Conservation (phyloP, 2,329 filamentous ascomycete species). For the Xylaria sp. region DNA sequence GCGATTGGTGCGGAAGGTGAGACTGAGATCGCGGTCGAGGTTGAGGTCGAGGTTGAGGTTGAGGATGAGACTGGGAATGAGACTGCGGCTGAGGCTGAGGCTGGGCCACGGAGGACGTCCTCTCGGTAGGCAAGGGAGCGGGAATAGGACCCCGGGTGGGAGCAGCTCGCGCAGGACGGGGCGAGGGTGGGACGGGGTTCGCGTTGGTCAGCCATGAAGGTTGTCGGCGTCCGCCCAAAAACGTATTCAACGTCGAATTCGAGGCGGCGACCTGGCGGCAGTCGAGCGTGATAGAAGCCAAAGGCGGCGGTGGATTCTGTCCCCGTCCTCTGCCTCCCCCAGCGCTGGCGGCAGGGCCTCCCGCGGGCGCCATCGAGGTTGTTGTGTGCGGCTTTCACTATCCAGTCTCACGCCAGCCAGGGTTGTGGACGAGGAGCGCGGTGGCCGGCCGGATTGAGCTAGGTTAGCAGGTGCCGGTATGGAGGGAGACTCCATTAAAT, state of each 20-base stretch:
- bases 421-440: conserved; percentile 21
- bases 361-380: conserved; percentile 43
- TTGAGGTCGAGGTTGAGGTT: conserved; percentile 16
- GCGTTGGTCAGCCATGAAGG: conserved; percentile 50
- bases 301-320: conserved; percentile 6
- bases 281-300: conserved; percentile 11
- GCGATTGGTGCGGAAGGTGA: conserved; percentile 16
- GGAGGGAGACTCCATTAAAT: conserved; percentile 14
- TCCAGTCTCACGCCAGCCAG: conserved; percentile 25
- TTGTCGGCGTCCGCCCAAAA: conserved; percentile 51
- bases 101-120: neutral
- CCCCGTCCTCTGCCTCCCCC: conserved; percentile 16
- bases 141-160: neutral
- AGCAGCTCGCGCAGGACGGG: conserved; percentile 40
- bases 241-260: conserved; percentile 55
- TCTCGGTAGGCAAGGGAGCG: conserved; percentile 8
- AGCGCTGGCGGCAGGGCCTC: conserved; percentile 32
- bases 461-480: conserved; percentile 12
- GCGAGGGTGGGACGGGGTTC: conserved; percentile 47
- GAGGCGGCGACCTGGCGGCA: conserved; percentile 51
- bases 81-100: conserved; percentile 20
- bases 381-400: conserved; percentile 21
- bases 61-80: conserved; percentile 5
- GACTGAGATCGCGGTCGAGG: conserved; percentile 10
- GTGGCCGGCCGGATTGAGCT: conserved; percentile 20